Evolutionary conservation across 768 basidiomycete genomes (phyloP).

Genomic region (Serendipita vermifera): DNA sequence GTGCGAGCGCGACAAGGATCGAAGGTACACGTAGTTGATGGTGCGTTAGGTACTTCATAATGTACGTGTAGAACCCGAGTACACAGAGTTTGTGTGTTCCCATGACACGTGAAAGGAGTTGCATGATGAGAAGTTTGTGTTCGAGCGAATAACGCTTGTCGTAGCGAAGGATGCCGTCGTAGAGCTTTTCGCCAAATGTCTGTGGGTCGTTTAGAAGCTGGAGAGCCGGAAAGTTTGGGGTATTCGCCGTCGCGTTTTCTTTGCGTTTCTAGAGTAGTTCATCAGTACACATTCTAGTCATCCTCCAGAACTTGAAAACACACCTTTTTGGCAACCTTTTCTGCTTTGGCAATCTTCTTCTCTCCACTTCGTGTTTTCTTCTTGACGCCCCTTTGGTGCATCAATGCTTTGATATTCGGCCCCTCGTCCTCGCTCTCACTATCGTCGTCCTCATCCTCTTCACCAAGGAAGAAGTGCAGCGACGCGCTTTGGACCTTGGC

Average conservation of each 20-base stretch:
- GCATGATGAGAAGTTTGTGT: conserved; percentile 95
- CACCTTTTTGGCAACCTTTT: conserved; percentile 68
- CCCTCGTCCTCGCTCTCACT: conserved; percentile 61
- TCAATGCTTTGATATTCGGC: conserved; percentile 56
- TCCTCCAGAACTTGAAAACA: conserved; percentile 10
- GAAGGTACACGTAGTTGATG: conserved; percentile 85
- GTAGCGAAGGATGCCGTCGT: conserved; percentile 65
- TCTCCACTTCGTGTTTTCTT: conserved; percentile 80
- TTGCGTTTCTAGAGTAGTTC: conserved; percentile 26
- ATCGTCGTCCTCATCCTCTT: conserved; percentile 60
- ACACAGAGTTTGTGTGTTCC: conserved; percentile 86
- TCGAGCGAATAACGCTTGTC: conserved; percentile 95
- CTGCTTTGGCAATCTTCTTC: conserved; percentile 60
- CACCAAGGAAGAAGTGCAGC: conserved; percentile 92
- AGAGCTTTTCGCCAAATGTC: conserved; percentile 87
- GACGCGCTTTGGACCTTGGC: conserved; percentile 91
- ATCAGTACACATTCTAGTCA: conserved; percentile 9
- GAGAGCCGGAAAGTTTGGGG: conserved; percentile 78
- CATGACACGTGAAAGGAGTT: conserved; percentile 88
- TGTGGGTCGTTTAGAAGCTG: conserved; percentile 92
- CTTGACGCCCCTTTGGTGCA: conserved; percentile 83
- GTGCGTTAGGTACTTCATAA: conserved; percentile 75
- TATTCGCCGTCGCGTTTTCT: conserved; percentile 20
- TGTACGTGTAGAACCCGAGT: conserved; percentile 90
- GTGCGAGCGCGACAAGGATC: conserved; percentile 87